Percentiles rank a stretch among this genome's conserved stretches.
Conservation (phyloP, 176 grass and related monocot species). For the Microstegium vimineum region DNA sequence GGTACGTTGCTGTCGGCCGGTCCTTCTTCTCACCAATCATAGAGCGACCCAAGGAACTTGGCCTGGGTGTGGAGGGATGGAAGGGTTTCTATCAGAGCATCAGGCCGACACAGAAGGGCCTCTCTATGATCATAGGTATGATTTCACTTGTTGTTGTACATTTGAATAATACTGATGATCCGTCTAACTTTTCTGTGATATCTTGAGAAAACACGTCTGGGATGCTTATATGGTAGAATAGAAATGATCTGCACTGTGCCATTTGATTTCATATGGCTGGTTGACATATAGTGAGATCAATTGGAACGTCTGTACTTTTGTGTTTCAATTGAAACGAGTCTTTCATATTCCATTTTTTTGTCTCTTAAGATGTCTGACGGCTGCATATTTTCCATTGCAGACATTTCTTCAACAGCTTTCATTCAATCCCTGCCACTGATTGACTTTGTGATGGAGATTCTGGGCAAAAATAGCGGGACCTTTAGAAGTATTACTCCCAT, state of each 20-base stretch:
- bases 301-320: neutral
- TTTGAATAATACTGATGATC: neutral
- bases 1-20: conserved; percentile 46
- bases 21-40: conserved; percentile 65
- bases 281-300: conserved; percentile 21
- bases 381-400: conserved; percentile 33
- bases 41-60: neutral
- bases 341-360: neutral
- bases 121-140: conserved; percentile 64
- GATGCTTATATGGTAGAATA: neutral
- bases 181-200: neutral
- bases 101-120: conserved; percentile 56
- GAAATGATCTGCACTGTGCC: neutral
- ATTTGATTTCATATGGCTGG: neutral
- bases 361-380: neutral
- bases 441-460: conserved; percentile 33
- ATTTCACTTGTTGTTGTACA: neutral
- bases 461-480: neutral
- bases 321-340: neutral
- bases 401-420: conserved; percentile 57
- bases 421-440: conserved; percentile 36
- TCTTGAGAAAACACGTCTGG: neutral
- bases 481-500: neutral
- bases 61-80: conserved; percentile 47
- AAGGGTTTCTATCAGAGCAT: conserved; percentile 80